phyloP scores from a whole-genome alignment of 768 basidiomycete species.

The Arthromyces matolae region DNA sequence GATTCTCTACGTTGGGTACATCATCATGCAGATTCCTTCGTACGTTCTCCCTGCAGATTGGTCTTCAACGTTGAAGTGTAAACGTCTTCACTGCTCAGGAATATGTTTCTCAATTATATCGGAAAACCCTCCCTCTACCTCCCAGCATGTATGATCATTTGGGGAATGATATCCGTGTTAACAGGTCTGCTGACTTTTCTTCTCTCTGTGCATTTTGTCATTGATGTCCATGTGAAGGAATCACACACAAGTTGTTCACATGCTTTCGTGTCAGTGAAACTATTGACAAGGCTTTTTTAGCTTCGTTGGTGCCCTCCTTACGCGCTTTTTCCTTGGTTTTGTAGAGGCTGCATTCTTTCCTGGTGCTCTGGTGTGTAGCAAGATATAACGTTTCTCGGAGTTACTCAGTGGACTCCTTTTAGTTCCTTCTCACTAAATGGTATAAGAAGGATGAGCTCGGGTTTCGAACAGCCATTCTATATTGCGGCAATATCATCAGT shows the following conservation, averaged over 20 bases:
- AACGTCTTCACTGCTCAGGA: conserved; percentile 33
- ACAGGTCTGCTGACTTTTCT: conserved; percentile 35
- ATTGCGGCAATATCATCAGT: conserved; percentile 69
- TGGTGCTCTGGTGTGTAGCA: conserved; percentile 44
- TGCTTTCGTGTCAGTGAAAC: not conserved
- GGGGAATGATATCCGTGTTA: conserved; percentile 54
- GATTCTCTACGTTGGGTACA: conserved; percentile 64
- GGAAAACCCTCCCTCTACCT: conserved; percentile 65
- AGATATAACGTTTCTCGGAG: conserved; percentile 5
- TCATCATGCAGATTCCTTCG: conserved; percentile 73
- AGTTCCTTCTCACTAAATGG: conserved; percentile 64
- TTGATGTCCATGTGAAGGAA: conserved; percentile 7
- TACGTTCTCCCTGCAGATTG: conserved; percentile 27
- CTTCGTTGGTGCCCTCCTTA: conserved; percentile 61
- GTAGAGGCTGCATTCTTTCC: conserved; percentile 72
- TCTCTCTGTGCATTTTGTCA: not conserved
- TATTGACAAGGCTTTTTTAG: conserved; percentile 23
- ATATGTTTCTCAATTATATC: conserved; percentile 63
- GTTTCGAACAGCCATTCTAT: conserved; percentile 60
- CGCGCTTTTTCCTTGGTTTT: conserved; percentile 76
- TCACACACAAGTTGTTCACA: conserved; percentile 13
- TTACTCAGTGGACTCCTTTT: not conserved
- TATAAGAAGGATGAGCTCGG: conserved; percentile 73
- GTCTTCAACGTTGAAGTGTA: not conserved
- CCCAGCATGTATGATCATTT: conserved; percentile 58